Base-by-base conservation (phyloP, 2,329 filamentous ascomycete species). In the Penicillium paneum region DNA sequence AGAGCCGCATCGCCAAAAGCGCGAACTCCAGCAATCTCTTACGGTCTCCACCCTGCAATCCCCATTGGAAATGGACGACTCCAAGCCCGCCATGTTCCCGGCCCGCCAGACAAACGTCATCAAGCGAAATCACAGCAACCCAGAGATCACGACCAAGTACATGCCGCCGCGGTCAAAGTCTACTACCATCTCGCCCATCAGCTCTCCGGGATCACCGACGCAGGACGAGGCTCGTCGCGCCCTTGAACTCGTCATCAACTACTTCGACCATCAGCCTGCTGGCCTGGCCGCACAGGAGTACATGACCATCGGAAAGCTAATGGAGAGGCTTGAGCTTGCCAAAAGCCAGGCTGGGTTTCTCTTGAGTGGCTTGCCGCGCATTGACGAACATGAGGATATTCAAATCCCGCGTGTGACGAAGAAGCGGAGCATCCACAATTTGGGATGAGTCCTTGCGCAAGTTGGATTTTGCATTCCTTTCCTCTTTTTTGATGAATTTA, bases 181-280 rank as follows among this genome's bases (percentile, higher is more conserved):
- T 21, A 71, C 66, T 36, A 71, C 69, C 43, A 70, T 73, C 12
- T 78, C 76, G 32, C 76, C 84, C 35, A 76, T 83, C 57, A 81
- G 82, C 38, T 81, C 84, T 46, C 81, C 86, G 1, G 82, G 74
- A 28, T 88, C 88, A 1, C 89, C 88, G 0, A 91, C 87, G 0
- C 89, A 91, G 62, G 91, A 97, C 64, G 91, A 97, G 71, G 92
- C 92, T 4, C 83, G 89, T 36, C 82, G 85, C 48, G 93, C 92
- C 1, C 81, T 95, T 5, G 87, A 93, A 65, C 86, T 92, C 2
- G 83, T 97, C 19, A 82, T 96, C 70, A 87, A 76, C 56, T 96
- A 93, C 68, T 88, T 97, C 70, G 83, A 90, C 64, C 85, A 86
- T 56, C 83, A 88, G 62, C 84, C 86, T 12, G 75, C 79, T 0